phyloP scores from a whole-genome alignment of 805 yeast genomes.

The Kluyveromyces lactis region DNA sequence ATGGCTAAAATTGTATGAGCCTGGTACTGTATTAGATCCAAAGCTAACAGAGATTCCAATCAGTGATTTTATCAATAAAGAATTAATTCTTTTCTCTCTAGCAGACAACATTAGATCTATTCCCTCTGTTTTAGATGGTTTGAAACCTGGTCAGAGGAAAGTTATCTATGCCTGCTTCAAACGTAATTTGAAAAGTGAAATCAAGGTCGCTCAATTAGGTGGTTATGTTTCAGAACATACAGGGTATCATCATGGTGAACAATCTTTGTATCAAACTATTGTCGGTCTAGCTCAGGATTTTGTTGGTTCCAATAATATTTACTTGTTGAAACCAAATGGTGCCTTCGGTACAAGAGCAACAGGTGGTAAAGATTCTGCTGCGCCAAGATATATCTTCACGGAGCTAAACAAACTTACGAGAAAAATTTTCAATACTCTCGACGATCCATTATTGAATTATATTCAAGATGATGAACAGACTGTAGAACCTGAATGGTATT shows the following conservation, averaged over 20 bases:
- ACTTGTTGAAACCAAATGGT: conserved; percentile 83
- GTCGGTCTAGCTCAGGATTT: conserved; percentile 92
- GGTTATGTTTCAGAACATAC: conserved; percentile 86
- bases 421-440: conserved; percentile 68
- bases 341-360: conserved; percentile 92
- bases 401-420: conserved; percentile 70
- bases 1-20: conserved; percentile 85
- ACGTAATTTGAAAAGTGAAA: conserved; percentile 62
- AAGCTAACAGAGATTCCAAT: conserved; percentile 71
- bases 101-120: conserved; percentile 95
- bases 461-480: conserved; percentile 88
- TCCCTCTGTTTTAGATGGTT: conserved; percentile 89
- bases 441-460: conserved; percentile 69
- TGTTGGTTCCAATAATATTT: conserved; percentile 85
- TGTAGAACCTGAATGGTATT: conserved; percentile 92
- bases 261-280: conserved; percentile 78
- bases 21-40: conserved; percentile 90
- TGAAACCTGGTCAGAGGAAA: conserved; percentile 95
- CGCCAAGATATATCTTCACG: conserved; percentile 92
- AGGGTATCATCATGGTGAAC: conserved; percentile 94
- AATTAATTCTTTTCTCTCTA: conserved; percentile 87
- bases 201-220: conserved; percentile 84
- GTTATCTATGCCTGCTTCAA: conserved; percentile 83
- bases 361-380: conserved; percentile 99
- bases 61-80: conserved; percentile 89